Evolutionary conservation across 257 asterid genomes (phyloP), one percentile per base, ranked within the genome.

Genomic region (Salvia splendens): DNA sequence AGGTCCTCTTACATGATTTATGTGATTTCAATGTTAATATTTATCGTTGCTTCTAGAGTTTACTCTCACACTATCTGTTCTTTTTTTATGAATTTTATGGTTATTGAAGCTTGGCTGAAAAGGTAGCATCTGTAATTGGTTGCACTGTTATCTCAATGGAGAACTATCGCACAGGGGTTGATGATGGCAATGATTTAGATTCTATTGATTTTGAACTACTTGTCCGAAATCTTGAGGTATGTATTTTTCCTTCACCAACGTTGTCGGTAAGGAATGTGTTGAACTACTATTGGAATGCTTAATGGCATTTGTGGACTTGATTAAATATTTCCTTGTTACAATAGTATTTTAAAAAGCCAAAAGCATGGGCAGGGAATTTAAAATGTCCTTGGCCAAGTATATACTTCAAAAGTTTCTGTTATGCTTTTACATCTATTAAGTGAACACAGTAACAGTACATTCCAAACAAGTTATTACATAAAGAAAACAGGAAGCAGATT

Each of bases 111-210:
- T 87, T 94, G 80, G 87, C 96, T 51, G 97, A 94, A 77, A 94
- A 91, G 89, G 99, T 94, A 55, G 95, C 92, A 64, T 87, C 96
- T 71, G 97, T 94, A 50, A 84, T 94, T 81, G 95, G 96, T 50
- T 94, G 99, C 77, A 75, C 78, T 58, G 87, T 91, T 69, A 83
- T 94, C 70, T 86, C 93, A 38, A 94, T 91, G 99, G 97, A 94
- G 83, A 91, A 94, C 82, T 94, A 87, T 77, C 97, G 96, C 70
- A 88, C 91, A 51, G 95, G 93, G 69, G 80, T 80, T 67, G 99
- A 94, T 56, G 99, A 94, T 56, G 95, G 97, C 49, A 89, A 83
- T 72, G 96, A 78, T 81, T 76, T 94, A 79, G 97, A 88, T 79
- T 84, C 89, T 55, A 85, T 94, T 71, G 96, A 94, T 79, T 91